Percentiles rank a stretch among this genome's conserved stretches.
Conservation (phyloP, 78 protist species). For the slime mould (Dictyostelium discoideum) region DNA sequence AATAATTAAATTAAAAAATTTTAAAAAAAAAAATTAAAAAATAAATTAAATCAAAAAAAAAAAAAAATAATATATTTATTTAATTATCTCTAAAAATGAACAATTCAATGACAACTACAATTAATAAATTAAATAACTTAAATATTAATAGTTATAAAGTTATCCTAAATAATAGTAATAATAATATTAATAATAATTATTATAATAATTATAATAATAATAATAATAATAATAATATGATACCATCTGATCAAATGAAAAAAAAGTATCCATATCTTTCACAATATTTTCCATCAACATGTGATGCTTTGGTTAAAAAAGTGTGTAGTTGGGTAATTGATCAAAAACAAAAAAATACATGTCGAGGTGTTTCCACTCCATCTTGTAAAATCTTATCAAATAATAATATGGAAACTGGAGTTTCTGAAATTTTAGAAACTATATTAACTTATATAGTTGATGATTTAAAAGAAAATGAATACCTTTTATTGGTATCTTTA, state of each 20-base stretch:
- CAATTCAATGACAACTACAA: background rate
- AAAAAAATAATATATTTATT: no score
- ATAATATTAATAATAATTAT: no score
- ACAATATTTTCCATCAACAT: background rate
- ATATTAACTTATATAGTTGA: background rate
- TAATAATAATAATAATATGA: background rate
- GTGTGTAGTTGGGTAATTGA: constrained; percentile 30
- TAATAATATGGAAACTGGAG: constrained; percentile 23
- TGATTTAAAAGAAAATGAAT: constrained; percentile 26
- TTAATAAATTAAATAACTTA: background rate
- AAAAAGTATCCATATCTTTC: background rate
- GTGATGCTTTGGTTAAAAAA: constrained; percentile 11
- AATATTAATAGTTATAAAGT: background rate
- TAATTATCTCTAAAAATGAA: background rate
- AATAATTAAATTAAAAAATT: no score
- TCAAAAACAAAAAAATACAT: background rate
- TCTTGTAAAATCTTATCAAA: background rate
- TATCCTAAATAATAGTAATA: no score
- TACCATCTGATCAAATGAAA: background rate
- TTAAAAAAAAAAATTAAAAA: no score
- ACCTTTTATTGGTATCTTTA: background rate
- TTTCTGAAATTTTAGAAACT: constrained; percentile 13
- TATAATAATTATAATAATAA: no score
- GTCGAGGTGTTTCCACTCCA: background rate
- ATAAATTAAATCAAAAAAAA: no score